A percentile compares a stretch with the other conserved stretches of the same genome.
Evolutionary conservation across 345 rosid species (phyloP).

Genomic region (Murraya paniculata): DNA sequence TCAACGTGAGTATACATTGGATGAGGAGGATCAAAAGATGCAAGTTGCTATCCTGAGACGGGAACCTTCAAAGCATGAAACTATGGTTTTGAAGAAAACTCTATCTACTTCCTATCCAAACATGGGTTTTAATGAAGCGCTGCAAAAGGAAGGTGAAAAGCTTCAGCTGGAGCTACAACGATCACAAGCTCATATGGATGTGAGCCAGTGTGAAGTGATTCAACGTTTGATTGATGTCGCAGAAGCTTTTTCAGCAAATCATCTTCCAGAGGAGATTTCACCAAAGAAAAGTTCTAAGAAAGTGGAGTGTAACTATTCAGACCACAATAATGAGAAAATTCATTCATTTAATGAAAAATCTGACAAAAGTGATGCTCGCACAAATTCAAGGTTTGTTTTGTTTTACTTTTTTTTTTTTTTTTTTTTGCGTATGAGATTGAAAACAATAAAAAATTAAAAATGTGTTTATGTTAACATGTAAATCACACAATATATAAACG

Average conservation of each 20-base stretch:
- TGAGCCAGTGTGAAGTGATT: slow-evolving; percentile 81
- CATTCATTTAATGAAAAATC: slow-evolving; percentile 42
- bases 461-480: not conserved
- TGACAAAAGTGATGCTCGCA: slow-evolving; percentile 44
- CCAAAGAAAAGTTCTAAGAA: slow-evolving; percentile 50
- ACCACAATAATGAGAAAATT: slow-evolving; percentile 40
- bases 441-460: not conserved
- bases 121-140: slow-evolving; percentile 76
- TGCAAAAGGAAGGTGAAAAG: slow-evolving; percentile 70
- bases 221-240: slow-evolving; percentile 85
- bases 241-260: slow-evolving; percentile 52
- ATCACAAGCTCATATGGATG: slow-evolving; percentile 82
- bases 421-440: not conserved
- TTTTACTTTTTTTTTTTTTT: not conserved
- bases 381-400: slow-evolving; percentile 60
- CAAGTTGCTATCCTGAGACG: slow-evolving; percentile 76
- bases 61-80: slow-evolving; percentile 62
- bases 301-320: slow-evolving; percentile 40
- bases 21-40: slow-evolving; percentile 87
- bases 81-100: slow-evolving; percentile 72
- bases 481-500: not conserved
- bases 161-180: slow-evolving; percentile 78
- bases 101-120: slow-evolving; percentile 89
- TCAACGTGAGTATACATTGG: slow-evolving; percentile 86
- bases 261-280: slow-evolving; percentile 40